Evolutionary conservation across 768 basidiomycete genomes (phyloP), one percentile per base, ranked within the genome.

Genomic region (Mycena leptocephala): DNA sequence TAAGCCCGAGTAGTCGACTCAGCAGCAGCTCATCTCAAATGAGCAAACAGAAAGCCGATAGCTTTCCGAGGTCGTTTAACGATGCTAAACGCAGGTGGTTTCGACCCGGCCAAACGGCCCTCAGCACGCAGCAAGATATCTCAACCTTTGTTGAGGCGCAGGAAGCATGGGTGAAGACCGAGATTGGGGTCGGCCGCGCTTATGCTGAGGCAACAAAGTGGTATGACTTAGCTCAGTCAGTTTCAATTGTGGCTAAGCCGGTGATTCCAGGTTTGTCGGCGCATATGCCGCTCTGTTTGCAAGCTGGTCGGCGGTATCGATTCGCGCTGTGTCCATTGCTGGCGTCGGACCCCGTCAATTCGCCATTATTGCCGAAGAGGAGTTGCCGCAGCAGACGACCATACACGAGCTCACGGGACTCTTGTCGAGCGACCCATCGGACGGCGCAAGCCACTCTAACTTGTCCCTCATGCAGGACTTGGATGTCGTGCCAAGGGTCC

Each of bases 381-480:
- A 37, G 6, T 7, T 61, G n/a, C 59, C 33, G n/a, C 59, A 5
- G n/a, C 59, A 37, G n/a, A 61, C 59, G 3, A 22, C 33, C 30
- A 32, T 58, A 10, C 30, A 58, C 30, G 56, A 35, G 14, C 35
- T 61, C 7, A 58, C 30, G 39, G 59, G 59, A 61, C 59, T 39
- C 3, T 39, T 61, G 35, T 61, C 59, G 20, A n/a, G 20, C 33
- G 59, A 61, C 59, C 59, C 59, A n/a, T 33, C 59, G 11, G 59
- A 61, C n/a, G 59, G 59, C 22, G 20, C 35, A 5, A 61, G 59
- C 22, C 59, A 61, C 59, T 61, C 59, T 11, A 24, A 61, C 35
- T 61, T 61, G 59, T 61, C 59, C 59, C 11, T 61, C 35, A 61
- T 61, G 59, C 22, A 39, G 59, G 59, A 61, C 59, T 33, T 61